These are phyloP conservation scores for Didymella arachidicola DNA, from an alignment of 2,329 filamentous ascomycete species.

Conservation along the genomic window DNA sequence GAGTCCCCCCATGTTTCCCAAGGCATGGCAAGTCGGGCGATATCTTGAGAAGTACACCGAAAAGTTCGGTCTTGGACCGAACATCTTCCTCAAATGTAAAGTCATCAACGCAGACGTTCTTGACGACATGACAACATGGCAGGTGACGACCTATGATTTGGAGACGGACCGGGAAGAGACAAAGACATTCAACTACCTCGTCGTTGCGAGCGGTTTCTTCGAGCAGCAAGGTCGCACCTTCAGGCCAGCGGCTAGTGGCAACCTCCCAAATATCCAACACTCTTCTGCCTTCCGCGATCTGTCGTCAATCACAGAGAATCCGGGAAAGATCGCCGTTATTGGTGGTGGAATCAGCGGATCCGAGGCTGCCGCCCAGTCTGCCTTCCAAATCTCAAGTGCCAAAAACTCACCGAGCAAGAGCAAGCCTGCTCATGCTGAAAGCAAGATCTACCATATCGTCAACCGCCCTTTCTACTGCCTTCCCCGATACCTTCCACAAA, in stretches of 20 bases:
- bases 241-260: constrained; percentile 11
- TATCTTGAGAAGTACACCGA: constrained; percentile 73
- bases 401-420: constrained; percentile 58
- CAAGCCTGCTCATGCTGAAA: constrained; percentile 47
- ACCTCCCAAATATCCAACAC: constrained; percentile 32
- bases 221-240: constrained; percentile 46
- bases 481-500: constrained; percentile 59
- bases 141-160: constrained; percentile 29
- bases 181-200: constrained; percentile 69
- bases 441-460: constrained; percentile 71
- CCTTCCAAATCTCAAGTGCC: constrained; percentile 72
- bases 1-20: constrained; percentile 70
- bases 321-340: constrained; percentile 73
- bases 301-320: constrained; percentile 23
- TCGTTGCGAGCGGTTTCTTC: constrained; percentile 81
- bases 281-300: constrained; percentile 42
- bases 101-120: constrained; percentile 39
- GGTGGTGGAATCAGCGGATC: constrained; percentile 85
- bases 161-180: constrained; percentile 20
- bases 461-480: constrained; percentile 77
- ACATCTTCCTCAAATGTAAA: constrained; percentile 60
- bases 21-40: constrained; percentile 76
- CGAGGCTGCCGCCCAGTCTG: constrained; percentile 77
- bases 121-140: constrained; percentile 31
- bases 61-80: constrained; percentile 61